phyloP scores from a whole-genome alignment of 345 rosid genomes.

The Heritiera fomes region DNA sequence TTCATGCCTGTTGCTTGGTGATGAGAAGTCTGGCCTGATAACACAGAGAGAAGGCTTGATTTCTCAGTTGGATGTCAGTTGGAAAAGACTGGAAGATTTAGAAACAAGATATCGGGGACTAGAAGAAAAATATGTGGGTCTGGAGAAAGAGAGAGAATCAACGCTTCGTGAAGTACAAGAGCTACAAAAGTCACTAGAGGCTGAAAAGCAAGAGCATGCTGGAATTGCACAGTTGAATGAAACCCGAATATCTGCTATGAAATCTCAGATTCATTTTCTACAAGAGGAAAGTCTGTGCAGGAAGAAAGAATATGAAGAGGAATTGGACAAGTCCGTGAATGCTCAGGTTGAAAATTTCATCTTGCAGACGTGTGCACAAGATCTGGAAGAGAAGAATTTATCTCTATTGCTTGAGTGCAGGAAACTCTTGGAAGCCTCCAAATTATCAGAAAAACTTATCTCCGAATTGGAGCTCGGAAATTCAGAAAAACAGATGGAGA shows the following conservation, averaged over 20 bases:
- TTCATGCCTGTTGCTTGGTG: conserved; percentile 55
- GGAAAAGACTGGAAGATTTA: conserved; percentile 52
- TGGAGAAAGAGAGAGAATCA: conserved; percentile 64
- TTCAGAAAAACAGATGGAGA: conserved; percentile 51
- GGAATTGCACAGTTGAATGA: conserved; percentile 44
- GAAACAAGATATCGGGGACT: conserved; percentile 54
- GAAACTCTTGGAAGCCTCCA: conserved; percentile 55
- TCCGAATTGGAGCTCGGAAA: conserved; percentile 59
- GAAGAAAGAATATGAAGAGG: conserved; percentile 67
- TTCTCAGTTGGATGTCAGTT: conserved; percentile 52
- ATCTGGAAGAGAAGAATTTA: conserved; percentile 59
- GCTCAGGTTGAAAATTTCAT: conserved; percentile 66
- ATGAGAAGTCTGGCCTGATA: conserved; percentile 59
- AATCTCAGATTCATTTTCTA: conserved; percentile 53
- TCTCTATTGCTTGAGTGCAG: conserved; percentile 57
- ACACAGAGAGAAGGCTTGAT: conserved; percentile 50
- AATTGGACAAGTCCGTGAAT: conserved; percentile 58
- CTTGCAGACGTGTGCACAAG: conserved; percentile 61
- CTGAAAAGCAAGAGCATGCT: conserved; percentile 57
- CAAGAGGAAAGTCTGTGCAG: conserved; percentile 54
- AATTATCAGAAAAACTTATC: conserved; percentile 57
- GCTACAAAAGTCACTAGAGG: conserved; percentile 47
- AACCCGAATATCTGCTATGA: conserved; percentile 51
- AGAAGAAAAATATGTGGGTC: conserved; percentile 41
- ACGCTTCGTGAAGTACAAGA: conserved; percentile 51